Conservation (phyloP, 208 protist genomes). For the Wallacemonas rigidus region DNA sequence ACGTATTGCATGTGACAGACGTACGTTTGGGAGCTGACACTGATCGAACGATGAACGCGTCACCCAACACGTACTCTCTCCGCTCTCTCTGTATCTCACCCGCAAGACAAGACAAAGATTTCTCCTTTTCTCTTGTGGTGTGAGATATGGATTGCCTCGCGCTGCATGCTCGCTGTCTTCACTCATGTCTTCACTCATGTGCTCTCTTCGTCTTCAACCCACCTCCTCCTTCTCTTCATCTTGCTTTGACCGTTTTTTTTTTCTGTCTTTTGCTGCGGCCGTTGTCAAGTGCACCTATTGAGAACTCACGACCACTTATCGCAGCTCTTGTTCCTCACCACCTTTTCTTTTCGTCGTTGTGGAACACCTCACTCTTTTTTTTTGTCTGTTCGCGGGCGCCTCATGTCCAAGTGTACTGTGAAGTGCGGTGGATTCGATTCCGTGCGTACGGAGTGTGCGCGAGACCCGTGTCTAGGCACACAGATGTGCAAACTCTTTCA, state of each 20-base stretch:
- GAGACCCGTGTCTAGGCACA: slow-evolving; percentile 66
- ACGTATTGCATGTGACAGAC: no score
- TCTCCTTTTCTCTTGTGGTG: no score
- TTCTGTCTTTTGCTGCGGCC: no score
- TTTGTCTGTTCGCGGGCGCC: neutral
- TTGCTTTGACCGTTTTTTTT: no score
- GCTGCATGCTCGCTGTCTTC: no score
- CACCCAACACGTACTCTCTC: no score
- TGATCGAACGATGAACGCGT: no score
- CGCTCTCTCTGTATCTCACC: no score
- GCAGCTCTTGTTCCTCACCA: neutral
- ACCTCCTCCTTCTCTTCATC: neutral
- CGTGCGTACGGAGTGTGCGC: slow-evolving; percentile 71
- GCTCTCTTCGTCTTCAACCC: neutral
- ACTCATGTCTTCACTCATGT: neutral
- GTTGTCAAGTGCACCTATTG: no score
- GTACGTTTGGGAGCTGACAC: no score
- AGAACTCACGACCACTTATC: neutral
- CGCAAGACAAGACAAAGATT: no score
- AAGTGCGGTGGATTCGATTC: slow-evolving; percentile 71
- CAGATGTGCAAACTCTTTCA: slow-evolving; percentile 66
- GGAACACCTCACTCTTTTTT: neutral
- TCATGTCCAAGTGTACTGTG: slow-evolving; percentile 38
- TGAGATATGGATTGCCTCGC: no score
- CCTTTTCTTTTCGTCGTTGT: neutral